Evolutionary conservation across 2,329 filamentous ascomycete genomes (phyloP).

Genomic region (Colletotrichum agaves): DNA sequence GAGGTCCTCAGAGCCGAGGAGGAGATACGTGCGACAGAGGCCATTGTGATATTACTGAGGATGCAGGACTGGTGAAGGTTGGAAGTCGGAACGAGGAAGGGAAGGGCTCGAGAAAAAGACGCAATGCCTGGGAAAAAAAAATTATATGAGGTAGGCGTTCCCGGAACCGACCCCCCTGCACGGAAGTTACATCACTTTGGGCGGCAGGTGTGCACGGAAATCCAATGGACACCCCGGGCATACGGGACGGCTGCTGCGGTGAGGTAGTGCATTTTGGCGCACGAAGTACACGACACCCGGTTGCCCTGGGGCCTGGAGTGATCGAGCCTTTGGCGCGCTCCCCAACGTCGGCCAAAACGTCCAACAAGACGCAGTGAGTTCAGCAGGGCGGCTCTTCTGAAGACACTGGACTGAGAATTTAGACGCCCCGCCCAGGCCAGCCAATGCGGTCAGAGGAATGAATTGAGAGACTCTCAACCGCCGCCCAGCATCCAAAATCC

Average conservation of each 20-base stretch:
- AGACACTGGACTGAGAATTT: too few relatives aligned
- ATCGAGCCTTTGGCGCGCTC: constrained; percentile 14
- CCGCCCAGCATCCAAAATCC: constrained; percentile 17
- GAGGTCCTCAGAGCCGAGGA: constrained; percentile 84
- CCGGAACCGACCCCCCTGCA: constrained; percentile 32
- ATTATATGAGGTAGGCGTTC: constrained; percentile 36
- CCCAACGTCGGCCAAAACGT: constrained; percentile 32
- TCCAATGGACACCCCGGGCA: constrained; percentile 33
- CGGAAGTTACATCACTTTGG: constrained; percentile 34
- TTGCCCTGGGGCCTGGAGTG: constrained; percentile 22
- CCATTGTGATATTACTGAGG: constrained; percentile 69
- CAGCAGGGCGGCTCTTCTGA: neutral
- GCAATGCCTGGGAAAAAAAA: constrained; percentile 39
- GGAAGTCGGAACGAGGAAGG: constrained; percentile 43
- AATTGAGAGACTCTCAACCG: constrained; percentile 28
- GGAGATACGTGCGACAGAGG: constrained; percentile 83
- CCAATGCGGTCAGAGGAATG: constrained; percentile 28
- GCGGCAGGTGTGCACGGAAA: constrained; percentile 32
- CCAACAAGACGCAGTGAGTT: constrained; percentile 13
- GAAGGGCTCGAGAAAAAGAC: constrained; percentile 40
- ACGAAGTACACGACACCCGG: constrained; percentile 26
- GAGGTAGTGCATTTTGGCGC: constrained; percentile 25
- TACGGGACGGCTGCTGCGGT: constrained; percentile 21
- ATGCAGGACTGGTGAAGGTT: constrained; percentile 43
- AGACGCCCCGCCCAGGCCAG: constrained; percentile 4